Evolutionary conservation across 805 yeast genomes (phyloP).

Genomic region (Blastobotrys mokoenaii): DNA sequence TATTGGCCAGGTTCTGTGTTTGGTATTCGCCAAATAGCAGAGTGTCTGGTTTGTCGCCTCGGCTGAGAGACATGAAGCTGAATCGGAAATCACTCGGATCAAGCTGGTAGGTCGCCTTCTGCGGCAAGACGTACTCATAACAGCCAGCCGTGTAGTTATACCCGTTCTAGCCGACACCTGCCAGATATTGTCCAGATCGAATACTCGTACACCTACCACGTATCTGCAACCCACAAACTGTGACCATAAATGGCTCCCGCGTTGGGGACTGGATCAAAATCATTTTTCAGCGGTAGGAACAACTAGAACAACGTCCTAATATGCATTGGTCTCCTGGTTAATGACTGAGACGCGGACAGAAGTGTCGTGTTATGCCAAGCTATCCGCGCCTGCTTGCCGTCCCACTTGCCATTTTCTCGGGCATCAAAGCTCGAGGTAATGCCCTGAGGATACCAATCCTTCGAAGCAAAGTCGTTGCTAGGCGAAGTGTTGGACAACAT

Average conservation of each 20-base stretch:
- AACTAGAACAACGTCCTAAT: neutral
- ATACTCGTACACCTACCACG: neutral
- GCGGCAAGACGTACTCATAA: conserved; percentile 1
- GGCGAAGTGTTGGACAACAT: too few relatives aligned
- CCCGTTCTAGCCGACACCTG: conserved; percentile 1
- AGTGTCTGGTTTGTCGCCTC: neutral
- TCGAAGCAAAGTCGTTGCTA: neutral
- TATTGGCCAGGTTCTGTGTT: neutral
- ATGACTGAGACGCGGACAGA: neutral
- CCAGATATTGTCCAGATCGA: neutral
- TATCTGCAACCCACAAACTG: conserved; percentile 1
- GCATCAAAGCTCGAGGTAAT: conserved; percentile 1
- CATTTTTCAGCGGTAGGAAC: neutral
- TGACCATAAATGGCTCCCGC: conserved; percentile 1
- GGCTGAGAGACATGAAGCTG: neutral
- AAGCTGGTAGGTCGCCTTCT: neutral
- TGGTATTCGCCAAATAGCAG: conserved; percentile 1
- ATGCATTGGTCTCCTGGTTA: neutral
- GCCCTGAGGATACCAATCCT: conserved; percentile 1
- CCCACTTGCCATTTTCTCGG: neutral
- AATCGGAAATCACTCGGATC: neutral
- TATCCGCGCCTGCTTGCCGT: neutral
- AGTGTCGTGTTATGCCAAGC: neutral
- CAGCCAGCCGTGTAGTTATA: neutral
- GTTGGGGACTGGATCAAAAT: neutral